A percentile compares a stretch with the other conserved stretches of the same genome.
phyloP scores from a whole-genome alignment of 345 rosid species.

The Reutealis trisperma region DNA sequence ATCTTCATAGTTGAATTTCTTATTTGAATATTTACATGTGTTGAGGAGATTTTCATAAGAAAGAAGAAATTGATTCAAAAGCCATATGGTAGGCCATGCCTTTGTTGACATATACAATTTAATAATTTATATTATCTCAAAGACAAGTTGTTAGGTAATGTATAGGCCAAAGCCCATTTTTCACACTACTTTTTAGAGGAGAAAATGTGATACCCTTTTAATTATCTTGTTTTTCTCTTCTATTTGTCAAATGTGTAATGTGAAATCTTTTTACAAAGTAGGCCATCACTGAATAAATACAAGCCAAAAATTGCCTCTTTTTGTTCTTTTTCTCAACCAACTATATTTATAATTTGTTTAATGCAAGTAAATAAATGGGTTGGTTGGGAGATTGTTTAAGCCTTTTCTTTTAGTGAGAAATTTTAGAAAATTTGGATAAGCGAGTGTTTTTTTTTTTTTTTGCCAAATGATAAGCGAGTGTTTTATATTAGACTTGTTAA shows the following conservation, averaged over 20 bases:
- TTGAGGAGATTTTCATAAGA: too few species aligned
- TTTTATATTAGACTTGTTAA: background rate
- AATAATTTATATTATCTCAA: too few species aligned
- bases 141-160: background rate
- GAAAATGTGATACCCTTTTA: background rate
- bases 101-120: too few species aligned
- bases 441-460: too few species aligned
- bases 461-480: background rate
- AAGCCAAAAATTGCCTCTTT: background rate
- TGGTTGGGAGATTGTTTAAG: background rate
- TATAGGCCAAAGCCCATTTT: background rate
- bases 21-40: too few species aligned
- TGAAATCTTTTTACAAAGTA: background rate
- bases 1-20: too few species aligned
- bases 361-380: conserved; percentile 6
- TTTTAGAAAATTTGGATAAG: background rate
- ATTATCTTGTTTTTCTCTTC: background rate
- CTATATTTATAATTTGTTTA: background rate
- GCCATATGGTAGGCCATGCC: too few species aligned
- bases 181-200: background rate
- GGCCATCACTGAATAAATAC: background rate
- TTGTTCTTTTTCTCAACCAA: background rate
- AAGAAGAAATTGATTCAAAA: too few species aligned
- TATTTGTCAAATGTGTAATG: conserved; percentile 6
- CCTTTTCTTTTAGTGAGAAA: background rate